These are phyloP conservation scores for Priceomyces castillae DNA, from an alignment of 805 yeast genomes.

Conservation along the genomic window DNA sequence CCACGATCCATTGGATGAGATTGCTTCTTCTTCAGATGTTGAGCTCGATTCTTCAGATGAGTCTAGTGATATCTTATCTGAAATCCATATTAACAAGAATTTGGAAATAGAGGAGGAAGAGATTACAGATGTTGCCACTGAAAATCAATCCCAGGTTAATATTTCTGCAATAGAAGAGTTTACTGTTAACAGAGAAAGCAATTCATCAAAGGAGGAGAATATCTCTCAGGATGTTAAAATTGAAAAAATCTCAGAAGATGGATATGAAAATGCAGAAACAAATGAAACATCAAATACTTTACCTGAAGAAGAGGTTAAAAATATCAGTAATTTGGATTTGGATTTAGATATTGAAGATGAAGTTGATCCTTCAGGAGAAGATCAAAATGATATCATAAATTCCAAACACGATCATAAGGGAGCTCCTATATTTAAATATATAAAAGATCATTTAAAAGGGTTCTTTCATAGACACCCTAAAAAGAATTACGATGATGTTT, in stretches of 20 bases:
- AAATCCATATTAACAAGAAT: not conserved
- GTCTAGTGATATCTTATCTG: not conserved
- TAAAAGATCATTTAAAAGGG: not conserved
- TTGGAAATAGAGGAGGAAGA: slow-evolving; percentile 9
- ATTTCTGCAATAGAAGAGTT: no score
- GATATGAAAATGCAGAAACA: not conserved
- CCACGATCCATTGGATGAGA: no score
- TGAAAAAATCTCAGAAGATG: not conserved
- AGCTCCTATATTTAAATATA: not conserved
- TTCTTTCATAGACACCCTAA: not conserved
- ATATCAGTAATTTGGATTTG: no score
- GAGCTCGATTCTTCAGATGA: not conserved
- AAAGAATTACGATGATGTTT: not conserved
- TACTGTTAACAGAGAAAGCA: no score
- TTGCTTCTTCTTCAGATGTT: no score
- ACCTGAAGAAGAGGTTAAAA: slow-evolving; percentile 5
- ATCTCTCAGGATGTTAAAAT: no score
- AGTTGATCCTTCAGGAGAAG: no score
- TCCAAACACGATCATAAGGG: not conserved
- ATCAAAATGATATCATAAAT: not conserved
- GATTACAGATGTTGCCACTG: no score
- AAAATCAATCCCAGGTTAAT: no score
- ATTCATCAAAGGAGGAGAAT: no score
- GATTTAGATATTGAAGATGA: no score
- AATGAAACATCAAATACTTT: not conserved